Percentiles rank a stretch among this genome's conserved stretches.
These are phyloP conservation scores for Lasiosphaeria ovina DNA, from an alignment of 495 filamentous ascomycete genomes.

Conservation along the genomic window DNA sequence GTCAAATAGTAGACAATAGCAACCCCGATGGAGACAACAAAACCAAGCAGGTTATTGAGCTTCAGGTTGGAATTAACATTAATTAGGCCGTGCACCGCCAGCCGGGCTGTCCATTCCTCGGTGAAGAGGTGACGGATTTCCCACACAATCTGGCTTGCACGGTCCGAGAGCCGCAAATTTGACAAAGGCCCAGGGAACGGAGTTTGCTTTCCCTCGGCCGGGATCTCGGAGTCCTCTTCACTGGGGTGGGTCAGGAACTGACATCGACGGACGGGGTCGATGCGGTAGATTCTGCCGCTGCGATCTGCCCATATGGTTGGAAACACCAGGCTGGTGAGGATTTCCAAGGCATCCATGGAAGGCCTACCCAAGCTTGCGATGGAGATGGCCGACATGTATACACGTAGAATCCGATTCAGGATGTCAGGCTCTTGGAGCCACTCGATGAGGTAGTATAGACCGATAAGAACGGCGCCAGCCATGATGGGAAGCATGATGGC, in stretches of 20 bases:
- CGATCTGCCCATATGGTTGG: conserved; percentile 57
- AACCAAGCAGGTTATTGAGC: conserved; percentile 52
- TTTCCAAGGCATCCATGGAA: conserved; percentile 62
- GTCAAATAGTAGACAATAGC: conserved; percentile 69
- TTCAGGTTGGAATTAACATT: conserved; percentile 36
- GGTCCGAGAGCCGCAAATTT: conserved; percentile 24
- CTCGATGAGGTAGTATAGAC: conserved; percentile 85
- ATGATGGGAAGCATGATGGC: conserved; percentile 84
- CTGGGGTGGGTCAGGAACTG: conserved; percentile 17
- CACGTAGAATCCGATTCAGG: conserved; percentile 79
- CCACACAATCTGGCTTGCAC: conserved; percentile 37
- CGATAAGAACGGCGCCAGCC: conserved; percentile 68
- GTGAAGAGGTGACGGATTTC: conserved; percentile 41
- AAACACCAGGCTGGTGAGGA: conserved; percentile 68
- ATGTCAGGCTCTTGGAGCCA: conserved; percentile 78
- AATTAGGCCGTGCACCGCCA: conserved; percentile 38
- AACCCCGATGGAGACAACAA: conserved; percentile 55
- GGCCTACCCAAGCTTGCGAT: conserved; percentile 70
- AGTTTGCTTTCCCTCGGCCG: conserved; percentile 29
- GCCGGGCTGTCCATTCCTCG: conserved; percentile 48
- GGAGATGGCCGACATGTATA: conserved; percentile 80
- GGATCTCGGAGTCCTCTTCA: conserved; percentile 15
- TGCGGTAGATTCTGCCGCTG: conserved; percentile 43
- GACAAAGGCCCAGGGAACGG: conserved; percentile 48
- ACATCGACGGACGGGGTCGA: conserved; percentile 37